Evolutionary conservation across 768 basidiomycete genomes (phyloP).

Genomic region (Pleurotus djamor): DNA sequence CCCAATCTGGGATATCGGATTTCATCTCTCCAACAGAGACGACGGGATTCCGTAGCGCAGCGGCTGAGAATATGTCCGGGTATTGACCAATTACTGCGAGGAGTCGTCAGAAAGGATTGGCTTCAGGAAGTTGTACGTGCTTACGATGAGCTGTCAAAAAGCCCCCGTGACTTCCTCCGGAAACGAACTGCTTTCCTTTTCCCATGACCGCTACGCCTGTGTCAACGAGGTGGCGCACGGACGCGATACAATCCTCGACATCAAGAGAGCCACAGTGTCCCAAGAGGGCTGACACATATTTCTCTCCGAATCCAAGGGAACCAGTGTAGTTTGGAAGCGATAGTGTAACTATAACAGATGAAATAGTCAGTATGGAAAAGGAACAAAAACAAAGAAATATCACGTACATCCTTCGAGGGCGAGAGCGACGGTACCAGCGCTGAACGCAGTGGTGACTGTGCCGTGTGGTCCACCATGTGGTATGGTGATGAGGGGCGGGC

Average conservation of each 20-base stretch:
- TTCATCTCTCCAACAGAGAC: constrained; percentile 55
- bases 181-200: constrained; percentile 49
- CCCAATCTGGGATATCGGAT: constrained; percentile 75
- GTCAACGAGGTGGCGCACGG: constrained; percentile 46
- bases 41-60: constrained; percentile 68
- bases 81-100: constrained; percentile 58
- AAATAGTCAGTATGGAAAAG: not conserved
- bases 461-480: constrained; percentile 69
- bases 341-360: constrained; percentile 43
- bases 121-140: constrained; percentile 17
- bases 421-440: constrained; percentile 36
- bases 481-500: constrained; percentile 45
- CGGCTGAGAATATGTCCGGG: constrained; percentile 60
- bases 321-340: constrained; percentile 69
- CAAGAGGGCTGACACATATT: constrained; percentile 48
- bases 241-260: constrained; percentile 60
- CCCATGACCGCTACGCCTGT: constrained; percentile 47
- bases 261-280: constrained; percentile 65
- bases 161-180: constrained; percentile 73
- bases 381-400: not conserved
- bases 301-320: constrained; percentile 63
- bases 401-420: constrained; percentile 62
- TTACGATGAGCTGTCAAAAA: constrained; percentile 58
- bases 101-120: not conserved
- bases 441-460: constrained; percentile 44